Percentiles rank a stretch among this genome's conserved stretches.
These are phyloP conservation scores for Eutypella sp. DNA, from an alignment of 2,329 filamentous ascomycete species.

Conservation along the genomic window DNA sequence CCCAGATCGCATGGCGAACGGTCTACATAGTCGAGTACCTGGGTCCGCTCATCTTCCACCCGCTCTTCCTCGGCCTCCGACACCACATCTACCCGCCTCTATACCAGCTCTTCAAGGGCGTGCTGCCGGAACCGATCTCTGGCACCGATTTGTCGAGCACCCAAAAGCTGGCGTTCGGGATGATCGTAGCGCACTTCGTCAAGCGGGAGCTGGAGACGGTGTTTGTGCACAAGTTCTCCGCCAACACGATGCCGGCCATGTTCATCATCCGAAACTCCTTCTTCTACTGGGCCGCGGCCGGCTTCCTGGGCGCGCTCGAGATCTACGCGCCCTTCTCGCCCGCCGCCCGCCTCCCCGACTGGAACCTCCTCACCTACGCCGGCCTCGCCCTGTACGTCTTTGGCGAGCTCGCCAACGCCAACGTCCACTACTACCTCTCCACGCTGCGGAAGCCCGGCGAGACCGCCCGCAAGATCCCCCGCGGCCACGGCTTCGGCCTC, in stretches of 20 bases:
- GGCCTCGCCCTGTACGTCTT: conserved; percentile 70
- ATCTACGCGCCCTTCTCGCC: conserved; percentile 73
- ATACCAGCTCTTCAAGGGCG: conserved; percentile 37
- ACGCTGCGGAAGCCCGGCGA: conserved; percentile 72
- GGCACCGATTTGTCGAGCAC: conserved; percentile 51
- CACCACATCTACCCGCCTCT: conserved; percentile 62
- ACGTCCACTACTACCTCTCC: conserved; percentile 74
- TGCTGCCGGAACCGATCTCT: conserved; percentile 34
- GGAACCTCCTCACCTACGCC: conserved; percentile 52
- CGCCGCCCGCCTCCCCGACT: conserved; percentile 51
- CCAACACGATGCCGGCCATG: conserved; percentile 82
- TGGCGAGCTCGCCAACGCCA: conserved; percentile 75
- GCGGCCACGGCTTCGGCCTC: conserved; percentile 74
- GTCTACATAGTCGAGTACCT: conserved; percentile 96
- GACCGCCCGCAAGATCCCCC: conserved; percentile 82
- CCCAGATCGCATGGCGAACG: conserved; percentile 86
- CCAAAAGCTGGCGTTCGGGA: conserved; percentile 68
- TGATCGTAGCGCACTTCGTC: conserved; percentile 79
- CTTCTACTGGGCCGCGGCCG: conserved; percentile 89
- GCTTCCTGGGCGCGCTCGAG: conserved; percentile 76
- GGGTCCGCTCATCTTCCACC: conserved; percentile 85
- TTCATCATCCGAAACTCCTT: conserved; percentile 95
- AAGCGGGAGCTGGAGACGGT: conserved; percentile 95
- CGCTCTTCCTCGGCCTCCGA: conserved; percentile 65
- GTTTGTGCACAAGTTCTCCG: conserved; percentile 92